Conservation (phyloP, 148 eudicot genomes). For the Rhododendron ovatum region DNA sequence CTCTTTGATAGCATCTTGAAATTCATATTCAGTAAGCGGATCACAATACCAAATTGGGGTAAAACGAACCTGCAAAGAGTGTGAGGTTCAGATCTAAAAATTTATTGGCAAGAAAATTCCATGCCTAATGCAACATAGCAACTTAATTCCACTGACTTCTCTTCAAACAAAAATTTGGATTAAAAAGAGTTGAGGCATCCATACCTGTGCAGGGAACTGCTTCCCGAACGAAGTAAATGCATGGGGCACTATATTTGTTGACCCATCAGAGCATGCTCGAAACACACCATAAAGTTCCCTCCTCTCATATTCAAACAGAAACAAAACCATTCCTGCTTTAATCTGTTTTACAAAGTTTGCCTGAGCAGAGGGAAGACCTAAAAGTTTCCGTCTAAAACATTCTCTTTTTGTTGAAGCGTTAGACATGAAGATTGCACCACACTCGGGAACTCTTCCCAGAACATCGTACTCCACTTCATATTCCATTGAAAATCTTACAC, state of each 20-base stretch:
- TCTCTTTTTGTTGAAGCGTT: constrained; percentile 40
- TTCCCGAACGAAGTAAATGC: constrained; percentile 40
- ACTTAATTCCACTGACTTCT: not conserved
- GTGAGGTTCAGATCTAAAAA: not conserved
- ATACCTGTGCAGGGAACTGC: constrained; percentile 70
- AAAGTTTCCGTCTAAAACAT: constrained; percentile 42
- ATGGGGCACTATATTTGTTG: constrained; percentile 40
- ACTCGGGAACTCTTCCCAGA: constrained; percentile 39
- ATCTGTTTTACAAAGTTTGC: constrained; percentile 50
- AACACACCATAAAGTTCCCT: constrained; percentile 65
- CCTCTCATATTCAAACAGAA: constrained; percentile 55
- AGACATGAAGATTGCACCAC: constrained; percentile 73
- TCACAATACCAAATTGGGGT: constrained; percentile 23
- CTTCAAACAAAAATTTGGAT: not conserved
- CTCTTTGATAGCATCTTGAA: constrained; percentile 31
- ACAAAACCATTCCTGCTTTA: constrained; percentile 69
- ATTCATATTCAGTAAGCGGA: constrained; percentile 29
- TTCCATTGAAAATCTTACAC: constrained; percentile 15
- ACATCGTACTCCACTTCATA: constrained; percentile 15
- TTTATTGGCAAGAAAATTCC: not conserved
- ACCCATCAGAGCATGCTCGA: constrained; percentile 66
- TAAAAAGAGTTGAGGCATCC: constrained; percentile 1
- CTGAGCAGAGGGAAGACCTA: constrained; percentile 47
- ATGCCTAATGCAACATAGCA: not conserved
- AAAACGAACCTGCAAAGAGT: constrained; percentile 23